Evolutionary conservation across 139 green algal species (phyloP).

Genomic region (Chlorella sorokiniana): DNA sequence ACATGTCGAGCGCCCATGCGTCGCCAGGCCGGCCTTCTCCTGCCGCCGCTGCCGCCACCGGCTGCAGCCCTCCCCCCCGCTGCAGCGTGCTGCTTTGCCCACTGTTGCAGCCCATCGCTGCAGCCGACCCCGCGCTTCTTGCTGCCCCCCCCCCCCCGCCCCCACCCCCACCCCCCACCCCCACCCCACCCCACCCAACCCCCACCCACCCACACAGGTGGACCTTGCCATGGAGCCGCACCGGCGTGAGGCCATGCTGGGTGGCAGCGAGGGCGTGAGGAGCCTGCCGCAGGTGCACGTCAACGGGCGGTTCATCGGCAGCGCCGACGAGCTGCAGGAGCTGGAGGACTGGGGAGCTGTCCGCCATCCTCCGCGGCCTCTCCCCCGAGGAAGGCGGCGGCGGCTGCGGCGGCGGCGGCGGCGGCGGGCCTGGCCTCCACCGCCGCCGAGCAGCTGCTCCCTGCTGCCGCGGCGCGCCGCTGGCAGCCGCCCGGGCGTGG

Average conservation of each 20-base stretch:
- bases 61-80: too few species aligned
- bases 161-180: too few species aligned
- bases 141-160: too few species aligned
- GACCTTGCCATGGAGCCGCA: constrained; percentile 53
- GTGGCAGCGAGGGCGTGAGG: constrained; percentile 31
- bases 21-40: not conserved
- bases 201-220: constrained; percentile 42
- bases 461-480: too few species aligned
- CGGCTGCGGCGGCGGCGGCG: constrained; percentile 1
- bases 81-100: too few species aligned
- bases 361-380: not conserved
- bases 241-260: constrained; percentile 50
- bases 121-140: too few species aligned
- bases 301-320: constrained; percentile 47
- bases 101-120: too few species aligned
- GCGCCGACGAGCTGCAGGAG: constrained; percentile 37
- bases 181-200: not conserved
- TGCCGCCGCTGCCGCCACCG: not conserved
- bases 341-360: constrained; percentile 54
- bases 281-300: constrained; percentile 69
- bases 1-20: too few species aligned
- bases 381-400: constrained; percentile 2
- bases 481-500: too few species aligned
- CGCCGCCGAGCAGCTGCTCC: too few species aligned
- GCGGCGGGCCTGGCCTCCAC: too few species aligned